phyloP scores from a whole-genome alignment of 139 green algal species.

The Ettlia oleoabundans region DNA sequence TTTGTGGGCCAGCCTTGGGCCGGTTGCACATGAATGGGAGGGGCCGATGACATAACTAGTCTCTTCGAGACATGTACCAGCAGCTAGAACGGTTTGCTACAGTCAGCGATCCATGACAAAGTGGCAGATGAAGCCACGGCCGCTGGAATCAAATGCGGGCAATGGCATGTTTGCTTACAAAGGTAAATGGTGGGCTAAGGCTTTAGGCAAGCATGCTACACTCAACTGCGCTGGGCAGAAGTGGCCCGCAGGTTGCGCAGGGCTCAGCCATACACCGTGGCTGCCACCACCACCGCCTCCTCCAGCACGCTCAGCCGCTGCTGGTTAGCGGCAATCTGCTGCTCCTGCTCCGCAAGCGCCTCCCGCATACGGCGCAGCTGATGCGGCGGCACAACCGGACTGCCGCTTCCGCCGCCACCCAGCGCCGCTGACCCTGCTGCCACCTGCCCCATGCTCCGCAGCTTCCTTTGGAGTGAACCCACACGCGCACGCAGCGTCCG shows the following conservation, averaged over 20 bases:
- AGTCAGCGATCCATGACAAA: too few relatives aligned
- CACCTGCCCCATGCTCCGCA: constrained; percentile 1
- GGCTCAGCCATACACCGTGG: background rate
- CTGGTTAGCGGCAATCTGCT: constrained; percentile 24
- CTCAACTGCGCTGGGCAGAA: background rate
- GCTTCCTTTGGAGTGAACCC: constrained; percentile 12
- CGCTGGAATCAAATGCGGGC: too few relatives aligned
- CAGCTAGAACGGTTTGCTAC: too few relatives aligned
- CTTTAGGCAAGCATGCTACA: too few relatives aligned
- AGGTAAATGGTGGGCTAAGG: too few relatives aligned
- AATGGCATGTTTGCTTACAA: too few relatives aligned
- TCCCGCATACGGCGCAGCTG: constrained; percentile 55
- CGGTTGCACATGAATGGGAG: too few relatives aligned
- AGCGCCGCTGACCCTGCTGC: background rate
- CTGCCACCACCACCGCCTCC: background rate
- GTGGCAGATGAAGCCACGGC: background rate
- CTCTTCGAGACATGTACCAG: too few relatives aligned
- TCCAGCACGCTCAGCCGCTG: constrained; percentile 30
- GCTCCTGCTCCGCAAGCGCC: constrained; percentile 35
- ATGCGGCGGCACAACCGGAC: constrained; percentile 7
- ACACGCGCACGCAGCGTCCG: constrained; percentile 24
- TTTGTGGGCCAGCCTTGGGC: too few relatives aligned
- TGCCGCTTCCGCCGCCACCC: background rate
- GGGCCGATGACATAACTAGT: too few relatives aligned
- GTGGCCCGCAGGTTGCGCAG: background rate